phyloP scores from a whole-genome alignment of 2,329 filamentous ascomycete species.

The Colletotrichum ledebouriae region DNA sequence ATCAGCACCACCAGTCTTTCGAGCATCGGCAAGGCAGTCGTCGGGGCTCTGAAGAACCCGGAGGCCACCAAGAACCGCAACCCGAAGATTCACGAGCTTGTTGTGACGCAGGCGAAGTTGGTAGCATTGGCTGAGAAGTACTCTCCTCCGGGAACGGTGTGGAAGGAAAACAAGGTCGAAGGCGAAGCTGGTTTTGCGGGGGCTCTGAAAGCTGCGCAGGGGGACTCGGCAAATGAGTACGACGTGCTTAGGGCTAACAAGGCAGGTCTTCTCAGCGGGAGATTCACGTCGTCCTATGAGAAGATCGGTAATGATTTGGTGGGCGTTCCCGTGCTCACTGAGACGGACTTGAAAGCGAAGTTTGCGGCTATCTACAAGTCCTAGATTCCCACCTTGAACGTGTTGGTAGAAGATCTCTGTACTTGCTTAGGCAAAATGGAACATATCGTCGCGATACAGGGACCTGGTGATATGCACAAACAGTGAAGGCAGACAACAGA shows the following conservation, averaged over 20 bases:
- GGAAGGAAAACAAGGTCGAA: slow-evolving; percentile 24
- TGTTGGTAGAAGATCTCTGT: too few relatives aligned
- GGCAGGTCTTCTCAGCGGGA: slow-evolving; percentile 3
- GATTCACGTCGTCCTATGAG: slow-evolving; percentile 9
- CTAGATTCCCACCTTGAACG: background rate
- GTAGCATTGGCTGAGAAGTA: too few relatives aligned
- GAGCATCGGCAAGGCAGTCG: too few relatives aligned
- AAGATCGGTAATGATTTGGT: slow-evolving; percentile 28
- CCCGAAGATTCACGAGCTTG: too few relatives aligned
- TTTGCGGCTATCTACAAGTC: slow-evolving; percentile 18
- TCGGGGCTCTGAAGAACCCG: too few relatives aligned
- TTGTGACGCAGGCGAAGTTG: too few relatives aligned
- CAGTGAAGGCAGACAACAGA: too few relatives aligned
- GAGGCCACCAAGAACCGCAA: too few relatives aligned
- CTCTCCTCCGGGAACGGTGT: slow-evolving; percentile 11
- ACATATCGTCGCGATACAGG: too few relatives aligned
- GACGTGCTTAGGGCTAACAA: background rate
- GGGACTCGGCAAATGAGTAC: slow-evolving; percentile 9
- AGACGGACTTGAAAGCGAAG: slow-evolving; percentile 30
- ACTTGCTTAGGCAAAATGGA: too few relatives aligned
- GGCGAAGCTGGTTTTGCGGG: slow-evolving; percentile 8
- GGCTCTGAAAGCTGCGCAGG: background rate
- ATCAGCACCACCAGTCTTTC: too few relatives aligned
- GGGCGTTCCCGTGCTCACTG: slow-evolving; percentile 15
- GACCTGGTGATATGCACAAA: too few relatives aligned